These are phyloP conservation scores for Picochlorum sp. DNA, from an alignment of 139 green algal species.

Conservation along the genomic window DNA sequence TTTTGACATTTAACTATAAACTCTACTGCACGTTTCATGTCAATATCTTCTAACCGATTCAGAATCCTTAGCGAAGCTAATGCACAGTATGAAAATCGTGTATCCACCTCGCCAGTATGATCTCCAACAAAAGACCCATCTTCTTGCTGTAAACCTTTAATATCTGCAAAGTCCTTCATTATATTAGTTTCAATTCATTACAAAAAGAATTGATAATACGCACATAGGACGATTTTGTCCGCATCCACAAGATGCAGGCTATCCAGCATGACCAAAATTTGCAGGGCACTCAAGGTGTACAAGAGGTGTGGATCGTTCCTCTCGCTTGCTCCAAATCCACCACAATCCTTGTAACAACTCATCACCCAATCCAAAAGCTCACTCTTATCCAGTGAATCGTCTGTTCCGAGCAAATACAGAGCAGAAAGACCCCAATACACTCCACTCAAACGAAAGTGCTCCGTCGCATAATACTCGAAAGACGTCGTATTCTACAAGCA, in stretches of 20 bases:
- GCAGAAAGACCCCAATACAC: conserved; percentile 96
- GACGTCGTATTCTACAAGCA: conserved; percentile 32
- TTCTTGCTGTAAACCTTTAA: conserved; percentile 66
- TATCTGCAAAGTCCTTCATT: conserved; percentile 38
- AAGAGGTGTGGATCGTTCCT: conserved; percentile 92
- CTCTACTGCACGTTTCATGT: conserved; percentile 60
- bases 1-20: conserved; percentile 86
- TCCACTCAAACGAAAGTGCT: conserved; percentile 95
- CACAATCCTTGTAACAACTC: conserved; percentile 49
- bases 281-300: conserved; percentile 92
- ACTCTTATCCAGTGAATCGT: conserved; percentile 56
- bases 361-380: conserved; percentile 56
- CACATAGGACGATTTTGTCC: conserved; percentile 61
- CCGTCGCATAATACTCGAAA: conserved; percentile 74
- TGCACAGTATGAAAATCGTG: conserved; percentile 92
- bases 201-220: conserved; percentile 7
- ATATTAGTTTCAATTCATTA: not conserved
- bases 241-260: conserved; percentile 64
- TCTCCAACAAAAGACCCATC: conserved; percentile 93
- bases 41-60: conserved; percentile 39
- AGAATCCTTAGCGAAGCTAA: conserved; percentile 65
- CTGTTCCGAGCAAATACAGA: conserved; percentile 62
- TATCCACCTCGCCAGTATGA: conserved; percentile 95
- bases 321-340: conserved; percentile 77
- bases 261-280: conserved; percentile 86